Conservation (phyloP, 768 basidiomycete species). For the Boletus coccyginus region DNA sequence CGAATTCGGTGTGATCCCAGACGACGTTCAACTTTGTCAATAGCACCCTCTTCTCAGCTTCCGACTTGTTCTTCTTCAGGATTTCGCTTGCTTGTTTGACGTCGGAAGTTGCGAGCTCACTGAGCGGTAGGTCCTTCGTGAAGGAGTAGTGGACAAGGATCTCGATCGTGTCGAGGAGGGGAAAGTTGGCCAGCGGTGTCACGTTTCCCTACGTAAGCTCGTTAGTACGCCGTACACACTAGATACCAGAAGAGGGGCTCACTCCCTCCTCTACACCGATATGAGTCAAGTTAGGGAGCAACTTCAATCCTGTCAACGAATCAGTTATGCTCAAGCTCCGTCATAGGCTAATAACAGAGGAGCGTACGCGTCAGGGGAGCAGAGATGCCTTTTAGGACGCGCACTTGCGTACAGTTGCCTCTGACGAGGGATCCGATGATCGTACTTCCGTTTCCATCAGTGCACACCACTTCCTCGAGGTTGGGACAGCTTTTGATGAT, state of each 20-base stretch:
- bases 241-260: neutral
- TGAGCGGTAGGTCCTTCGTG: neutral
- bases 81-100: neutral
- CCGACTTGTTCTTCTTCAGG: constrained; percentile 4
- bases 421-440: constrained; percentile 6
- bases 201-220: neutral
- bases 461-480: constrained; percentile 8
- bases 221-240: neutral
- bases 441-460: constrained; percentile 2
- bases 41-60: constrained; percentile 3
- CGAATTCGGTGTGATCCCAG: neutral
- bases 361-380: neutral
- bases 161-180: constrained; percentile 4
- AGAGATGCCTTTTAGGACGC: constrained; percentile 3
- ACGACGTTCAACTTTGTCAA: neutral
- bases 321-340: neutral
- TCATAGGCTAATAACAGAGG: constrained; percentile 4
- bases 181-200: neutral
- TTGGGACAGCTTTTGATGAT: constrained; percentile 11
- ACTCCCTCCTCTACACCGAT: neutral
- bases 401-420: neutral
- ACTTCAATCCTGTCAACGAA: constrained; percentile 2
- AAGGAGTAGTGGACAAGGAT: neutral
- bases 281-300: constrained; percentile 7
- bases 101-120: neutral